Conservation (phyloP, 305 asterid genomes). For the Solanum hybrid region DNA sequence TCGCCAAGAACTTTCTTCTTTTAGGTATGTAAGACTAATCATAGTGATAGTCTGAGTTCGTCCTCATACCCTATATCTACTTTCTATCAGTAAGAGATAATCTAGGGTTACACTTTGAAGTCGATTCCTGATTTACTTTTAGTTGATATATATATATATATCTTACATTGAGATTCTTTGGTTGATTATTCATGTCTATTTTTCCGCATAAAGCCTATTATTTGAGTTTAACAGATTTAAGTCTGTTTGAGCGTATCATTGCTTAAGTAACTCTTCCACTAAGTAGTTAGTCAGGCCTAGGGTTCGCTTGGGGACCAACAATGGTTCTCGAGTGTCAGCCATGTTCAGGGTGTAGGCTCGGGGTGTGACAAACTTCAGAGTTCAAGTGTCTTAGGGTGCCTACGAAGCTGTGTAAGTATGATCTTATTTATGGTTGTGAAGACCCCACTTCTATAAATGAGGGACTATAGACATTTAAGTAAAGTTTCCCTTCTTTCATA, state of each 20-base stretch:
- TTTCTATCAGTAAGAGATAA: not conserved
- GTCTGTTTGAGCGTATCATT: not conserved
- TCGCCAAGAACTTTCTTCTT: not conserved
- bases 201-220: no score
- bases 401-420: not conserved
- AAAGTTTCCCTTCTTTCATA: not conserved
- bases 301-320: not conserved
- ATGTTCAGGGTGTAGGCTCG: not conserved
- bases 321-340: not conserved
- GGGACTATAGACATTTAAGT: not conserved
- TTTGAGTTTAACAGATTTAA: not conserved
- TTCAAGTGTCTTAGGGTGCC: not conserved
- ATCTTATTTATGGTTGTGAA: not conserved
- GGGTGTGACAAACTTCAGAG: not conserved
- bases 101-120: not conserved
- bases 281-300: not conserved
- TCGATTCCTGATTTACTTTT: no score
- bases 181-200: not conserved
- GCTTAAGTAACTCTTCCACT: not conserved
- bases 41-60: not conserved
- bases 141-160: no score
- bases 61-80: not conserved
- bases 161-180: not conserved
- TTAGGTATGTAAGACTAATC: not conserved
- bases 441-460: not conserved